Base-by-base conservation (phyloP, 2,329 filamentous ascomycete species). In the Fusarium bulbicola region DNA sequence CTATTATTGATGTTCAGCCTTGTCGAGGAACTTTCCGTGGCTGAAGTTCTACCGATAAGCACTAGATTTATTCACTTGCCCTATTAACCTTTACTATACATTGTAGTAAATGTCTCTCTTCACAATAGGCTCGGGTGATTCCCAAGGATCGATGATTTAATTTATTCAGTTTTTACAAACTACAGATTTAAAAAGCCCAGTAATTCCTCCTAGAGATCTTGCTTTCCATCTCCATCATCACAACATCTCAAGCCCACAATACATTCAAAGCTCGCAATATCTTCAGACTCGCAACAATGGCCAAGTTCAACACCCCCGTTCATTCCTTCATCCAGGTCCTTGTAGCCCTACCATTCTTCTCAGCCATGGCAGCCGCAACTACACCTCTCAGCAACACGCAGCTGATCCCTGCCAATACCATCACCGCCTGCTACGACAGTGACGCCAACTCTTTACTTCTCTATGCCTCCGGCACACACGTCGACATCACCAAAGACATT, bases 151-250 rank as follows among this genome's bases (percentile, higher is more conserved):
- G 1, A 6, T 11, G 11, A 28, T 15, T 21, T 6, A 21, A 21
- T 21, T 2, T 5, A 7, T 28, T 14, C 28, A 21, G 18, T 11
- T 18, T 46, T 4, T 7, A 21, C 13, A 46, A 3, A 15, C 6
- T 21, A 15, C 13, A 46, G 45, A 10, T 28, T 21, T 21, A 46
- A 28, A 26, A 46, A 15, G 18, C 6, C 10, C 26, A 46, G 18
- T 2, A 46, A 28, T 28, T 46, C 20, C 18, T 4, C 7, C 0
- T 3, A 28, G 11, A 6, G 3, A 28, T 28, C 45, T 46, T 0
- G 3, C 13, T 46, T 5, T 46, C 5, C 12, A 28, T 7, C 24
- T 3, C 13, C 12, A 15, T 5, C 6, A 11, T 46, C 26, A 46
- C 9, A 46, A 46, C 18, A 28, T 46, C 45, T 46, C 18, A 46